Evolutionary conservation across 257 asterid species (phyloP), one percentile per base, ranked within the genome.

Genomic region (Capsicum pubescens): DNA sequence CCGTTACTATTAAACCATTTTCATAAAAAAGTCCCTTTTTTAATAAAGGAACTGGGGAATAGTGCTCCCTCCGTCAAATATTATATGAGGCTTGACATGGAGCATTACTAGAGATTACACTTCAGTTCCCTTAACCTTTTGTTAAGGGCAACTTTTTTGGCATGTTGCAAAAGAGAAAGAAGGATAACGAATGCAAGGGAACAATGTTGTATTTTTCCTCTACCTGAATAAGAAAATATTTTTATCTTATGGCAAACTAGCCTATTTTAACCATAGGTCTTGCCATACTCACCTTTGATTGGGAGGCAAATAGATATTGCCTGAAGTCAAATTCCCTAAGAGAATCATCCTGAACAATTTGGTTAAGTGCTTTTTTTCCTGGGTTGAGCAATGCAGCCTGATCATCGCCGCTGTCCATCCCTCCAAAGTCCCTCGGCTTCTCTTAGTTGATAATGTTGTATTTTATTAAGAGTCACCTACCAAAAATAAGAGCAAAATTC

Each of bases 261-360:
- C 87, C 86, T 35, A 87, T 64, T 82, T 71, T 84, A 84, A 68
- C 63, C 54, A 26, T 26, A 26, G 26, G 26, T 26, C 26, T 26
- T 26, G 26, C 26, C 26, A 26, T 26, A 26, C 26, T 26, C 26
- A 1, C 26, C 1, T 26, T 26, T 26, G 26, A 26, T 26, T 26
- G 26, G 26, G 0, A 26, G 26, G 26, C 26, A 26, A 26, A 83
- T 85, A 97, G 91, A 89, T 97, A 97, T 90, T 97, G 98, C 90
- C 97, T 90, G 94, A 97, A 97, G 87, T 97, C 99, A 82, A 95
- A 97, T 86, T 97, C 98, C 92, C 98, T 92, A 87, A 97, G 93
- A 64, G 98, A 93, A 88, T 95, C 99, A 74, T 97, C 97, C 83
- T 90, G 95, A 87, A 97, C 92, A 87, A 97, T 97, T 88, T 92